Base-by-base conservation (phyloP, 805 yeast species). In the Kazachstania viticola region DNA sequence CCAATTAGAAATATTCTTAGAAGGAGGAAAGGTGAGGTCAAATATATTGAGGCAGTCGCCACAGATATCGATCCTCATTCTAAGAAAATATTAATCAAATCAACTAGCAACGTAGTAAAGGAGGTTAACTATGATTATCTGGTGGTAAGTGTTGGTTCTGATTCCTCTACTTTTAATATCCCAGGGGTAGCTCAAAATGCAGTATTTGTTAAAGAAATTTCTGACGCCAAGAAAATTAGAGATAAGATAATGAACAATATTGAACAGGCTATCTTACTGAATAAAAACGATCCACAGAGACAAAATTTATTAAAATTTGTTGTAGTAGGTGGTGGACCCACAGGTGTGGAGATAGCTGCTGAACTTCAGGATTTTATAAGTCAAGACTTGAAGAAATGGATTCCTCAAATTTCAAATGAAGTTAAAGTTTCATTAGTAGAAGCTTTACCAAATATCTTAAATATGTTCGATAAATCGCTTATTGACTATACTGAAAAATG, bases 251-350 rank as follows among this genome's bases (percentile, higher is more conserved):
- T 85, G 77, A 82, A 82, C 54, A 73, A 81, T 46, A 76, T 87
- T 51, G 95, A 88, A 65, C 11, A 84, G 41, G 95, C 96, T 27
- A 74, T 80, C 46, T 65, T 79, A 42, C 70, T 85, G 46, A 82
- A 91, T 36, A 71, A 70, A 45, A 58, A 60, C 18, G 82, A 74
- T 45, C 75, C 76, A 14, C 94, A 82, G 56, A 75, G 96, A 61
- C 72, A 75, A 61, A 74, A 94, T 58, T 69, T 88, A 48, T 70
- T 87, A 55, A 79, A 78, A 40, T 77, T 85, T 48, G 88, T 88
- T 40, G 94, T 88, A 40, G 93, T 91, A 45, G 97, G 97, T 51
- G 97, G 96, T 61, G 97, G 97, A 42, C 96, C 97, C 56, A 87
- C 97, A 27, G 97, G 97, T 65, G 95, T 87, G 40, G 96, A 85